phyloP scores from a whole-genome alignment of 192 early-diverging fungal species.

The Rhizoclosmatium globosum region DNA sequence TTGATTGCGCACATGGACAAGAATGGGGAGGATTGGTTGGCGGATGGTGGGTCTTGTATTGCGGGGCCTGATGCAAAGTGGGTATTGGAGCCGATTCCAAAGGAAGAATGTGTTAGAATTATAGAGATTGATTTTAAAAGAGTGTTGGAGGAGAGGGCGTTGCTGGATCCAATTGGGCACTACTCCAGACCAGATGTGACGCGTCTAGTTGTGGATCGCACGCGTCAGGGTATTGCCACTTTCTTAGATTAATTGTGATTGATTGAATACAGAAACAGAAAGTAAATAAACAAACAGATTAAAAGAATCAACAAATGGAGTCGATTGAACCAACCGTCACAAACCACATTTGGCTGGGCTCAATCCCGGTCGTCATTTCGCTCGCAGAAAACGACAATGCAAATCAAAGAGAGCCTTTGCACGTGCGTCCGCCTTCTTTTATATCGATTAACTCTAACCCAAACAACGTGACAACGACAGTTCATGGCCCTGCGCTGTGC shows the following conservation, averaged over 20 bases:
- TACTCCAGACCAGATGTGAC: constrained; percentile 24
- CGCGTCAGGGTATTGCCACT: background rate
- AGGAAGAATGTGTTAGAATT: constrained; percentile 7
- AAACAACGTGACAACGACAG: constrained; percentile 3
- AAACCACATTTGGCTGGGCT: background rate
- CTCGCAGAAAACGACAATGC: background rate
- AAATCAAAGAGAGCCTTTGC: background rate
- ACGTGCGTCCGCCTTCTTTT: background rate
- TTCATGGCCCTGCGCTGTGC: constrained; percentile 19
- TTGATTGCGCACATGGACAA: constrained; percentile 6
- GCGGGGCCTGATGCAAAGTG: background rate
- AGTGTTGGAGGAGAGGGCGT: constrained; percentile 8
- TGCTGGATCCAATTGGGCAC: constrained; percentile 15
- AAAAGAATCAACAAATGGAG: background rate
- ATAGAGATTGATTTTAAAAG: background rate
- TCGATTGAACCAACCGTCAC: background rate
- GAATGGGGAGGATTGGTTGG: constrained; percentile 27
- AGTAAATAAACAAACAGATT: background rate
- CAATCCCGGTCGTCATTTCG: background rate
- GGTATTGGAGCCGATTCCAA: constrained; percentile 5
- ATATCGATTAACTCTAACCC: background rate
- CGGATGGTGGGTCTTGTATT: constrained; percentile 25
- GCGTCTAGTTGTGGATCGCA: constrained; percentile 2
- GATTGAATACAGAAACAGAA: background rate
- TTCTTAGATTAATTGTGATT: background rate